These are phyloP conservation scores for Komagataella phaffii DNA, from an alignment of 805 yeast species.

Conservation along the genomic window DNA sequence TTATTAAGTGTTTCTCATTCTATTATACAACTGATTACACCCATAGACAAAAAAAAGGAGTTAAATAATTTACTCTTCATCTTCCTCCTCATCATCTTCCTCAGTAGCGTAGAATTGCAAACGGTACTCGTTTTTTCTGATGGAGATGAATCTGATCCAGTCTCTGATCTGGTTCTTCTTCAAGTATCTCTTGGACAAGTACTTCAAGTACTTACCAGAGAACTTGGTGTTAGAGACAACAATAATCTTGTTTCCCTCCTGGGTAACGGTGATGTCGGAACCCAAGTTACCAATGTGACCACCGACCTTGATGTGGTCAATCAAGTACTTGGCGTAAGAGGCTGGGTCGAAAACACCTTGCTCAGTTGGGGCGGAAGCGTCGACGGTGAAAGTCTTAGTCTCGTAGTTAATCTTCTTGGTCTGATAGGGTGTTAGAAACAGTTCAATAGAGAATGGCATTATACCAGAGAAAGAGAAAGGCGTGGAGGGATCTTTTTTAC, in stretches of 20 bases:
- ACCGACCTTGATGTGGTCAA: conserved; percentile 98
- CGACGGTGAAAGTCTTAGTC: conserved; percentile 87
- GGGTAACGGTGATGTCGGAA: conserved; percentile 78
- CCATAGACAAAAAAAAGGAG: not conserved
- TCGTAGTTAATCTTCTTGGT: conserved; percentile 64
- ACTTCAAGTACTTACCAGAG: conserved; percentile 99
- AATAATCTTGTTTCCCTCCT: conserved; percentile 79
- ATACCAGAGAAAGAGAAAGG: conserved; percentile 39
- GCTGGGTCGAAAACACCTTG: conserved; percentile 97
- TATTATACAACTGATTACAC: not conserved
- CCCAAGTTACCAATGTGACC: conserved; percentile 95
- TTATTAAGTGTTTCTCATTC: not conserved
- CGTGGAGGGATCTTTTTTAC: conserved; percentile 4
- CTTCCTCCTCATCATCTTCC: conserved; percentile 85
- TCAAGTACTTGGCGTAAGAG: conserved; percentile 93
- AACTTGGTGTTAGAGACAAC: conserved; percentile 88
- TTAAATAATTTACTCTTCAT: conserved; percentile 60
- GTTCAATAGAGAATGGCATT: conserved; percentile 36
- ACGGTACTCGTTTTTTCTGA: conserved; percentile 90
- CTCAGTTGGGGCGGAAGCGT: conserved; percentile 94
- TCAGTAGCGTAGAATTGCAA: conserved; percentile 98
- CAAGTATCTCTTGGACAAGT: conserved; percentile 98
- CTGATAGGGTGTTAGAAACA: conserved; percentile 20
- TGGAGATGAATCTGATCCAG: conserved; percentile 98
- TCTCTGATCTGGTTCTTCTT: conserved; percentile 99